Percentiles rank a stretch among this genome's conserved stretches.
phyloP scores from a whole-genome alignment of 768 basidiomycete species.

The Fomitopsis pulvina region DNA sequence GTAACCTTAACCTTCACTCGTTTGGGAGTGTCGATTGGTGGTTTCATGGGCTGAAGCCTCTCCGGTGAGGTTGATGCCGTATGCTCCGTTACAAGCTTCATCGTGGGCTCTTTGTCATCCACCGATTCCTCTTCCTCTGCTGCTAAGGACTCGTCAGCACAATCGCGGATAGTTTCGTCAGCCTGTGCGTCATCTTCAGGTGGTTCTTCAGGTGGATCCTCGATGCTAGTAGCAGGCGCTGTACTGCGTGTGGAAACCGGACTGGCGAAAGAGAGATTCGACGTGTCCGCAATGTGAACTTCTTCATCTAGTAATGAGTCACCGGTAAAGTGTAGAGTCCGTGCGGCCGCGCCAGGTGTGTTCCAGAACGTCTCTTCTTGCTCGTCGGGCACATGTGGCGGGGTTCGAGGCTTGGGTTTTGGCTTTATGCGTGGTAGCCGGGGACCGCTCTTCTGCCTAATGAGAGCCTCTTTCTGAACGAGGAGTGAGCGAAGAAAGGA shows the following conservation, averaged over 20 bases:
- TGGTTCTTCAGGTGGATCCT: slow-evolving; percentile 1
- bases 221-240: background rate
- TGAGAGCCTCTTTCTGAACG: slow-evolving; percentile 24
- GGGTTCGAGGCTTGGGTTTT: slow-evolving; percentile 17
- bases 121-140: background rate
- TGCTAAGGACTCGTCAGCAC: background rate
- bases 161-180: slow-evolving; percentile 4
- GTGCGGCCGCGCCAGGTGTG: slow-evolving; percentile 47
- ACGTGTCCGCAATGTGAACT: slow-evolving; percentile 42
- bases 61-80: background rate
- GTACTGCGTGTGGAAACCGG: slow-evolving; percentile 23
- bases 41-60: slow-evolving; percentile 12
- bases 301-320: slow-evolving; percentile 58
- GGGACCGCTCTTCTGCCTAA: slow-evolving; percentile 13
- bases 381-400: slow-evolving; percentile 21
- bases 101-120: background rate
- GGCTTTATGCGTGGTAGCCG: slow-evolving; percentile 11
- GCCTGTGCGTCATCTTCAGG: background rate
- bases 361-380: slow-evolving; percentile 60
- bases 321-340: slow-evolving; percentile 57
- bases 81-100: background rate
- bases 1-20: slow-evolving; percentile 44
- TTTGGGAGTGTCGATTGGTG: slow-evolving; percentile 11
- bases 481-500: background rate
- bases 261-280: slow-evolving; percentile 33